Base-by-base conservation (phyloP, 1,139 yeast genomes). In the Candida anutae region DNA sequence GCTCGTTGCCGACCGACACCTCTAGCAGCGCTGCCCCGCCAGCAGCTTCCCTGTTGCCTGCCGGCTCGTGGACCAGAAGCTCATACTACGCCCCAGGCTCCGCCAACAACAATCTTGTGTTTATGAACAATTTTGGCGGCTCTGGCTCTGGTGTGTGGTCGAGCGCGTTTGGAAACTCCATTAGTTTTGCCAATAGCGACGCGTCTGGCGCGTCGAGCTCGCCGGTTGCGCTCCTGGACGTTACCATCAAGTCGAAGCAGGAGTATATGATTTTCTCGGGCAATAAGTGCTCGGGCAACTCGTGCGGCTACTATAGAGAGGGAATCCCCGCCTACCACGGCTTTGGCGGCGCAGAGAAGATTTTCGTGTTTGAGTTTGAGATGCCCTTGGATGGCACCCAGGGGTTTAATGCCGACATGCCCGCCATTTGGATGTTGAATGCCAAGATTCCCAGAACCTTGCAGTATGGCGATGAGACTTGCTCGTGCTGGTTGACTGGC, bases 371-470 rank as follows among this genome's bases (percentile, higher is more conserved):
- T 46, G 82, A 78, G 55, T 80, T 80, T 52, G 59, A 62, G 43
- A 74, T 77, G 74, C 87, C 87, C 36, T 46, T 55, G 28, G 62
- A 62, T 29, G 42, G 63, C 21, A 34, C 48, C 22, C 37, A 49
- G 28, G 44, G 53, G 25, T 49, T 43, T 46, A 64, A 64, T 53
- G 61, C 53, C 37, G 80, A 80, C 52, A 66, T 79, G 80, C 87
- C 90, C 28, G 88, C 87, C 31, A 72, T 80, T 42, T 80, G 90
- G 83, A 62, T 80, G 43, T 59, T 80, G 50, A 80, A 80, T 49
- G 83, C 84, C 31, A 74, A 77, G 53, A 76, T 80, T 46, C 82
- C 88, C 53, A 74, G 90, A 68, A 79, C 88, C 32, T 65, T 82
- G 30, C 88, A 80, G 58, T 80, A 80, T 52, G 67, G 74, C 25